Evolutionary conservation across 768 basidiomycete genomes (phyloP).

Genomic region (Lentinula boryana): DNA sequence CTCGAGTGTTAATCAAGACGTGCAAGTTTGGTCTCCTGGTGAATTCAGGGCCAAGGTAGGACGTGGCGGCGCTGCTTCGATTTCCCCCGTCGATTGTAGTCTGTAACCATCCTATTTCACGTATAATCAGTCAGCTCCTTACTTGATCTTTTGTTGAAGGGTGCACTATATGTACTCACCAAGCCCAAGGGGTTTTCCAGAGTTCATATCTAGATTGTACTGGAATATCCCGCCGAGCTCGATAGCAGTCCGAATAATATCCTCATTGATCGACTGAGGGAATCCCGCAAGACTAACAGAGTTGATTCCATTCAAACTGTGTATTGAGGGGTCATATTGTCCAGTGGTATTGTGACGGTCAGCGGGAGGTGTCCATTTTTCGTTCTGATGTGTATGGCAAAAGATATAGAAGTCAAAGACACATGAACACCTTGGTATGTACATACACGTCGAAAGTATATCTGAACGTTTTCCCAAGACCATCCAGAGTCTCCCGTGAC

Average conservation of each 20-base stretch:
- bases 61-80: conserved; percentile 17
- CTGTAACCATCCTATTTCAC: conserved; percentile 14
- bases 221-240: conserved; percentile 30
- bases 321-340: conserved; percentile 23
- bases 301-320: conserved; percentile 22
- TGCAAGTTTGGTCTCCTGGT: conserved; percentile 16
- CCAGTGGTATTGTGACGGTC: conserved; percentile 13
- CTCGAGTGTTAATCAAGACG: conserved; percentile 15
- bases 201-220: conserved; percentile 36
- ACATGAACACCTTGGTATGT: background rate
- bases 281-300: conserved; percentile 20
- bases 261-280: conserved; percentile 20
- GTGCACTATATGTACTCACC: conserved; percentile 19
- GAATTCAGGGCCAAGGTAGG: conserved; percentile 17
- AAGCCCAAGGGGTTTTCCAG: conserved; percentile 33
- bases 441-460: conserved; percentile 11
- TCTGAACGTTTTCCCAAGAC: conserved; percentile 14
- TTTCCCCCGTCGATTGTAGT: conserved; percentile 14
- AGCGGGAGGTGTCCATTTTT: conserved; percentile 13
- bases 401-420: background rate
- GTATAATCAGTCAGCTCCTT: background rate
- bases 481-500: conserved; percentile 14
- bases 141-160: background rate
- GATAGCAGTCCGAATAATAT: conserved; percentile 25
- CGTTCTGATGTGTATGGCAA: background rate